phyloP scores from a whole-genome alignment of 345 rosid genomes.

The Gossypium mustelinum region DNA sequence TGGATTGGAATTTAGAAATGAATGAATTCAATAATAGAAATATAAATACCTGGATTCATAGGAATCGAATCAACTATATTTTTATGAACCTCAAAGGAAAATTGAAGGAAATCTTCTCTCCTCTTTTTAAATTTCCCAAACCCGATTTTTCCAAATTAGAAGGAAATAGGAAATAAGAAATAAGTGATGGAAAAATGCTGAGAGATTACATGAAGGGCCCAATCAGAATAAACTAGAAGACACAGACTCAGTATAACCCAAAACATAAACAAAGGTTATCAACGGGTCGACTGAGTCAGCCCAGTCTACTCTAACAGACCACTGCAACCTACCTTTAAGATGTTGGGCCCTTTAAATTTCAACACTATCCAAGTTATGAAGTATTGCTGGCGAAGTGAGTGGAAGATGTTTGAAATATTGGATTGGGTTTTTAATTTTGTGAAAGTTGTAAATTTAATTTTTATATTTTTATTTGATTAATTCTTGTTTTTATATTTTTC shows the following conservation, averaged over 20 bases:
- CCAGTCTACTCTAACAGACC: neutral
- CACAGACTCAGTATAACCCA: neutral
- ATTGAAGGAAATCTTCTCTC: neutral
- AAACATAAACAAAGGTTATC: neutral
- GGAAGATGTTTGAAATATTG: no score
- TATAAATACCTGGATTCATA: slow-evolving; percentile 10
- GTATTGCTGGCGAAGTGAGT: no score
- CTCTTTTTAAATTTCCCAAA: neutral
- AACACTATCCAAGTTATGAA: no score
- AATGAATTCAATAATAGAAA: neutral
- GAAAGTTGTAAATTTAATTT: no score
- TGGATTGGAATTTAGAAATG: neutral
- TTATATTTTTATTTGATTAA: no score
- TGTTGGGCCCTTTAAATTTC: no score
- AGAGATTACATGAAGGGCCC: neutral
- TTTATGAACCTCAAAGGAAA: neutral
- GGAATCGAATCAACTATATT: neutral
- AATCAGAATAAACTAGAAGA: neutral
- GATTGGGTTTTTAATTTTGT: no score
- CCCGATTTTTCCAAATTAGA: neutral
- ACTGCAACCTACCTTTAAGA: no score
- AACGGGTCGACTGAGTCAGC: neutral
- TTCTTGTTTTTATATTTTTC: no score
- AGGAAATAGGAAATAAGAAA: no score
- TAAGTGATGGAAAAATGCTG: neutral